phyloP scores from a whole-genome alignment of 1,139 yeast genomes.

The Torulaspora globosa region DNA sequence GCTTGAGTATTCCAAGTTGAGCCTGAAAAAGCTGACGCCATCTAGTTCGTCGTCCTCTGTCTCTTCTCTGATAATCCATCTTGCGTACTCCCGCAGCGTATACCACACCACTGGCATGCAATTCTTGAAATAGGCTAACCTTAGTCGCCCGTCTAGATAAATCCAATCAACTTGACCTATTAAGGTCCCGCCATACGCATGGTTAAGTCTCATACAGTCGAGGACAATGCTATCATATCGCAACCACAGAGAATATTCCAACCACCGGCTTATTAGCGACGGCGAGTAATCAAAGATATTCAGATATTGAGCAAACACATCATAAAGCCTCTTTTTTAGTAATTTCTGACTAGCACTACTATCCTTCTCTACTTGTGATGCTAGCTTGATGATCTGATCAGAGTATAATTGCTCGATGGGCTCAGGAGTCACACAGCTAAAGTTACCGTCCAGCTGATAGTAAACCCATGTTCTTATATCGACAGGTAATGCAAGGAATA shows the following conservation, averaged over 20 bases:
- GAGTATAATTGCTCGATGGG: conserved; percentile 13
- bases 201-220: conserved; percentile 32
- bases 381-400: conserved; percentile 12
- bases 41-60: conserved; percentile 4
- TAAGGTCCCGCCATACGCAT: conserved; percentile 25
- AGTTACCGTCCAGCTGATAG: conserved; percentile 24
- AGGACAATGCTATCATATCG: conserved; percentile 32
- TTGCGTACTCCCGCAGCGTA: conserved; percentile 25
- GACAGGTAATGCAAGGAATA: conserved; percentile 27
- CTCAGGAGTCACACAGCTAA: conserved; percentile 16
- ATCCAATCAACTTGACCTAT: conserved; percentile 30
- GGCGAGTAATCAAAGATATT: conserved; percentile 28
- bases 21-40: conserved; percentile 11
- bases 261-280: conserved; percentile 26
- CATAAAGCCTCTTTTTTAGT: conserved; percentile 14
- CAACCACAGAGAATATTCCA: conserved; percentile 27
- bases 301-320: conserved; percentile 22
- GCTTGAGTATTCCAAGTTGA: conserved; percentile 20
- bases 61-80: conserved; percentile 22
- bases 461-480: conserved; percentile 31
- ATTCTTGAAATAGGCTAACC: conserved; percentile 23
- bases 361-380: conserved; percentile 6
- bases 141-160: conserved; percentile 18
- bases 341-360: conserved; percentile 4
- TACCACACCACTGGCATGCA: conserved; percentile 33